These are phyloP conservation scores for Metschnikowia noctiluminum DNA, from an alignment of 805 yeast genomes.

Conservation along the genomic window DNA sequence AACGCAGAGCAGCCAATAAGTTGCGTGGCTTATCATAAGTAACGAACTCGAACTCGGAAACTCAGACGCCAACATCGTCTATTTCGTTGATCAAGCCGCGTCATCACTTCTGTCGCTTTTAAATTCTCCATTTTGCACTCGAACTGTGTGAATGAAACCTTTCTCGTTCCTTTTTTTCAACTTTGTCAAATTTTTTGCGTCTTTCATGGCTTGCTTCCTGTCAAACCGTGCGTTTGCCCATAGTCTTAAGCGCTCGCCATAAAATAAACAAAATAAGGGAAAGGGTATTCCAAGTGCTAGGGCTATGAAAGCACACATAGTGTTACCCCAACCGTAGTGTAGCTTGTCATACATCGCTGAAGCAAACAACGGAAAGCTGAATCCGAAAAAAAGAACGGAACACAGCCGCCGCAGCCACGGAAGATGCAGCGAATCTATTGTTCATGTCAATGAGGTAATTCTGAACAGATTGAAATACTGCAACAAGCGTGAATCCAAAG, in stretches of 20 bases:
- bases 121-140: background rate
- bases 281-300: slow-evolving; percentile 62
- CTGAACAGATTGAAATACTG: slow-evolving; percentile 66
- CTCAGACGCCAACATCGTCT: too few relatives aligned
- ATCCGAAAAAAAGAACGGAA: slow-evolving; percentile 65
- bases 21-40: too few relatives aligned
- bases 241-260: slow-evolving; percentile 56
- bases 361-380: slow-evolving; percentile 66
- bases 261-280: slow-evolving; percentile 53
- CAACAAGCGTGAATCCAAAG: slow-evolving; percentile 56
- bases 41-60: too few relatives aligned
- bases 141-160: slow-evolving; percentile 1
- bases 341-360: slow-evolving; percentile 50
- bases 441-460: slow-evolving; percentile 70
- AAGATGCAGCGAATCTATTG: slow-evolving; percentile 64
- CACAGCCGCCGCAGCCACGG: slow-evolving; percentile 65
- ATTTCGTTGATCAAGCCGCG: background rate
- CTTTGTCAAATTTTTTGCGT: slow-evolving; percentile 38
- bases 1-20: too few relatives aligned
- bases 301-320: slow-evolving; percentile 57
- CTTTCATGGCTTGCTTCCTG: slow-evolving; percentile 43
- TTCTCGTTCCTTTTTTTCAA: slow-evolving; percentile 20
- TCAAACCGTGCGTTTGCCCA: slow-evolving; percentile 56
- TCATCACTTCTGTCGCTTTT: background rate
- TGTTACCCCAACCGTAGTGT: slow-evolving; percentile 71